Evolutionary conservation across 2,329 filamentous ascomycete species (phyloP).

Genomic region (Cladosporium sp.): DNA sequence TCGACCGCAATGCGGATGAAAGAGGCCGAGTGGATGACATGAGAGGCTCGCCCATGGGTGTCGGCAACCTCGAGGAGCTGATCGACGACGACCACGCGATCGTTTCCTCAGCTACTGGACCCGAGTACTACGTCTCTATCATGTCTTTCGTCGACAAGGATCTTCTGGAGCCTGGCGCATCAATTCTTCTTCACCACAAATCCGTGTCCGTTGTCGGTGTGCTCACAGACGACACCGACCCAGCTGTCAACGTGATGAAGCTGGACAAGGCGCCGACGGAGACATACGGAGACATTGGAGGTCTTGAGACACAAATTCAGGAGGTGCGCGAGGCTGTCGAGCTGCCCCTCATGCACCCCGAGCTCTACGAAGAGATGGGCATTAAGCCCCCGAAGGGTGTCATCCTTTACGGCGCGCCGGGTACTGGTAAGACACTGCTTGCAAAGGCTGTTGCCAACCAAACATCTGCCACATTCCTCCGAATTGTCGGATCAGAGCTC

Average conservation of each 20-base stretch:
- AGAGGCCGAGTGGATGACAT: slow-evolving; percentile 94
- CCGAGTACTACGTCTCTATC: slow-evolving; percentile 99
- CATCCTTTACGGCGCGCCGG: slow-evolving; percentile 94
- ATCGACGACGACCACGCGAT: slow-evolving; percentile 99
- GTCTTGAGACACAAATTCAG: slow-evolving; percentile 91
- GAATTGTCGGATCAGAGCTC: slow-evolving; percentile 93
- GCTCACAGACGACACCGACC: slow-evolving; percentile 92
- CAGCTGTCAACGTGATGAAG: slow-evolving; percentile 97
- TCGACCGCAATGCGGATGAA: slow-evolving; percentile 91
- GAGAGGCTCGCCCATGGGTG: slow-evolving; percentile 97
- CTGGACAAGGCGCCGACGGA: slow-evolving; percentile 98
- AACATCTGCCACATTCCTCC: slow-evolving; percentile 96
- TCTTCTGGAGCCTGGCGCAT: slow-evolving; percentile 91
- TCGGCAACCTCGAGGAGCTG: slow-evolving; percentile 95
- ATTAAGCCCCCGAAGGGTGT: slow-evolving; percentile 99
- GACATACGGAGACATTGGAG: slow-evolving; percentile 97
- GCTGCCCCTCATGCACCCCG: slow-evolving; percentile 88
- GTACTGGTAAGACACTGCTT: slow-evolving; percentile 93
- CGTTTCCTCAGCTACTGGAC: slow-evolving; percentile 93
- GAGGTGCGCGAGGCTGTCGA: slow-evolving; percentile 98
- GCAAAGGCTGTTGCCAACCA: slow-evolving; percentile 98
- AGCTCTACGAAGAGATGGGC: slow-evolving; percentile 99
- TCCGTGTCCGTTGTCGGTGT: slow-evolving; percentile 97
- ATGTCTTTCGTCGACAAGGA: slow-evolving; percentile 99
- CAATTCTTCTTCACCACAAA: slow-evolving; percentile 94